These are phyloP conservation scores for Colletotrichum liaoningense DNA, from an alignment of 2,329 filamentous ascomycete species.

Conservation along the genomic window DNA sequence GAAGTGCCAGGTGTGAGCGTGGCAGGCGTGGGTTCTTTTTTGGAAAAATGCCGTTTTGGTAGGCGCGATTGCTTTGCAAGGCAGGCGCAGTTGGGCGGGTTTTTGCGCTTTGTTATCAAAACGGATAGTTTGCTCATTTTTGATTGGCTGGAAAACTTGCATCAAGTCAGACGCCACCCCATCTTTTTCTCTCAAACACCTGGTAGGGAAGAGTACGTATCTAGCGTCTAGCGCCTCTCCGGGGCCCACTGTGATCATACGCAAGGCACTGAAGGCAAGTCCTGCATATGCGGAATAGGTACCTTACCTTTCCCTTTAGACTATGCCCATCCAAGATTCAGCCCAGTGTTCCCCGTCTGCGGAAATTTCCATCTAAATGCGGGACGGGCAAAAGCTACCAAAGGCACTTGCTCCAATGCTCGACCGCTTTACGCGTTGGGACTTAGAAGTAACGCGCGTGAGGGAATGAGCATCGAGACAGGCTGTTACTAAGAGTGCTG, in stretches of 20 bases:
- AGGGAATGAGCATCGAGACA: neutral
- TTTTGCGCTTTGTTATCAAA: conserved; percentile 27
- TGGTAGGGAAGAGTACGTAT: conserved; percentile 15
- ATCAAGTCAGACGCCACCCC: conserved; percentile 30
- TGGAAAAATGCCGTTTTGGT: conserved; percentile 29
- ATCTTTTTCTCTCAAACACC: conserved; percentile 26
- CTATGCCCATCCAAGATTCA: conserved; percentile 14
- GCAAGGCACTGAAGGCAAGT: neutral
- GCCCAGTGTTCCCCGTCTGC: conserved; percentile 4
- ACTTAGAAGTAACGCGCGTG: neutral
- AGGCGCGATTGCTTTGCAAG: conserved; percentile 21
- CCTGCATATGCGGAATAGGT: neutral
- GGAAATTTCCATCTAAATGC: conserved; percentile 4
- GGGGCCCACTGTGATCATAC: neutral
- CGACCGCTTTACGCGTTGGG: neutral
- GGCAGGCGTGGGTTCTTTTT: neutral
- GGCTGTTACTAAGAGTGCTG: neutral
- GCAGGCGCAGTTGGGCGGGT: conserved; percentile 6
- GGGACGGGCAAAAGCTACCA: conserved; percentile 2
- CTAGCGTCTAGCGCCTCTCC: neutral
- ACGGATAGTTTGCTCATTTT: conserved; percentile 28
- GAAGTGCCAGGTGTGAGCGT: neutral
- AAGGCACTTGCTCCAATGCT: neutral
- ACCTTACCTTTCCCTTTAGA: neutral
- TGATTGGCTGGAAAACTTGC: conserved; percentile 36